Evolutionary conservation across 176 grass and related monocot species (phyloP), one percentile per base, ranked within the genome.

Genomic region (Phyllostachys edulis): DNA sequence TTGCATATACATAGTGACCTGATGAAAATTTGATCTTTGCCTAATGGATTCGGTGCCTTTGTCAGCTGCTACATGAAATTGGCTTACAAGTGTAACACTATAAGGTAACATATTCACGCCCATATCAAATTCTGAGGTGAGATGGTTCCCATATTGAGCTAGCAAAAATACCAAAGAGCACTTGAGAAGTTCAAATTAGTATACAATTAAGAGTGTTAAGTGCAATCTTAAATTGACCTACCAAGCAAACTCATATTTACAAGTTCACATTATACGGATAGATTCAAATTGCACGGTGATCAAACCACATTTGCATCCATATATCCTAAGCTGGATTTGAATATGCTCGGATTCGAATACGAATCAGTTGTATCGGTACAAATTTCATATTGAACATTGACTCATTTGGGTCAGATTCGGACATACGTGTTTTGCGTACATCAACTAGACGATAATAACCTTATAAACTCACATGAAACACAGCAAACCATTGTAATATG

Each of bases 181-280:
- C 6, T 57, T 13, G 0, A 56, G 46, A 77, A 54, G 6, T 66
- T 78, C 46, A 37, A 9, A n/a, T 13, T 17, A 27, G 32, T 76
- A 74, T 17, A 13, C 13, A 16, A 20, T 67, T 59, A 68, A 16
- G 36, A 60, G 38, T 38, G 47, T 39, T 23, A 56, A 71, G 21
- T 56, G 9, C 15, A 51, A 24, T 49, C 16, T 72, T 72, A 88
- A 78, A 57, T 29, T 74, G 15, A 80, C 41, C 67, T 66, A 60
- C 37, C 47, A 67, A 24, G 49, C 62, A 75, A 80, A 60, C 16
- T 67, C 51, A 66, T 59, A 59, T 60, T 80, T 62, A 67, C 27
- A 57, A 45, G 21, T 63, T 73, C 34, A 63, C 20, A 50, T 17
- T 9, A 34, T 62, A 47, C 39, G 1, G 3, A 50, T 34, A 62